Conservation (phyloP, 2,329 filamentous ascomycete genomes). For the Ophiostoma angusticollis region DNA sequence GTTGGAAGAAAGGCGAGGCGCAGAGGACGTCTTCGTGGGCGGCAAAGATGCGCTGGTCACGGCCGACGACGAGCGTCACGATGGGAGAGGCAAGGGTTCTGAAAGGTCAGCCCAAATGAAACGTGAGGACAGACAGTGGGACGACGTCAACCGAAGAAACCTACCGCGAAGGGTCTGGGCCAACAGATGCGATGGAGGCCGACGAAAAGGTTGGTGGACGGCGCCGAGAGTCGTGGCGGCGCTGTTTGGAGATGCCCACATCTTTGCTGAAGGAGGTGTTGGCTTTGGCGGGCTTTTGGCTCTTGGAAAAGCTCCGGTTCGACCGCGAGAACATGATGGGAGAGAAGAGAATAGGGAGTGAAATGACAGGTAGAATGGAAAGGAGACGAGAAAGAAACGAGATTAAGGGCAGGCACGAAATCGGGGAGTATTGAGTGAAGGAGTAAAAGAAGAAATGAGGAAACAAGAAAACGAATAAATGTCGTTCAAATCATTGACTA, state of each 20-base stretch:
- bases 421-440: background rate
- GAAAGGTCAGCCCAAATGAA: slow-evolving; percentile 2
- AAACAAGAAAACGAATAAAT: background rate
- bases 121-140: background rate
- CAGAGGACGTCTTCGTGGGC: slow-evolving; percentile 78
- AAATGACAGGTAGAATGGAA: background rate
- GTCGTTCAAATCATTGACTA: too few relatives aligned
- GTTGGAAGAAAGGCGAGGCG: slow-evolving; percentile 66
- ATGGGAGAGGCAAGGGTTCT: slow-evolving; percentile 54
- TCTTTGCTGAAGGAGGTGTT: slow-evolving; percentile 43
- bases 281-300: slow-evolving; percentile 36
- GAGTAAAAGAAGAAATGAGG: background rate
- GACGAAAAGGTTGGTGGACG: slow-evolving; percentile 36
- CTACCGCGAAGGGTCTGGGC: slow-evolving; percentile 22
- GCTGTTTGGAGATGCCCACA: slow-evolving; percentile 37
- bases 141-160: too few relatives aligned
- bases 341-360: too few relatives aligned
- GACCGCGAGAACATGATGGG: slow-evolving; percentile 34
- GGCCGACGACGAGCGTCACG: slow-evolving; percentile 69
- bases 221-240: slow-evolving; percentile 38
- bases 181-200: slow-evolving; percentile 17
- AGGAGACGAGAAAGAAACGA: background rate
- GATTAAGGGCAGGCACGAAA: background rate
- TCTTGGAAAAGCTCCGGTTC: slow-evolving; percentile 40
- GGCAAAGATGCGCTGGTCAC: slow-evolving; percentile 75